Evolutionary conservation across 1,139 yeast species (phyloP).

Genomic region (Taphrina populina): DNA sequence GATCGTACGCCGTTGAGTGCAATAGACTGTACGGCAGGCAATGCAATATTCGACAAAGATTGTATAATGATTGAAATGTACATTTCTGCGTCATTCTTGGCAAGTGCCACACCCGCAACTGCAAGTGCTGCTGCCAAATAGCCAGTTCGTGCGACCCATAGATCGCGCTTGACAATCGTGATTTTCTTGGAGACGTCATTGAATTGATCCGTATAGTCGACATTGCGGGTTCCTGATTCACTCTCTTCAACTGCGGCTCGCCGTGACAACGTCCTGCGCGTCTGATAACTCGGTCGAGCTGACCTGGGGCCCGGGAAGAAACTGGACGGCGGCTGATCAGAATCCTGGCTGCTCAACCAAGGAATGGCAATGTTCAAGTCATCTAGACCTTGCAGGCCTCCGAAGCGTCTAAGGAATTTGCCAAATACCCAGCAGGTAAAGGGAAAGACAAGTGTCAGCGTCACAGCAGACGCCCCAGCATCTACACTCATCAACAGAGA

Average conservation of each 20-base stretch:
- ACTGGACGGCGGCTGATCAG: constrained; percentile 9
- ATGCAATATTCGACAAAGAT: constrained; percentile 32
- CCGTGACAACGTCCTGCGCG: not conserved
- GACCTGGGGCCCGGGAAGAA: constrained; percentile 12
- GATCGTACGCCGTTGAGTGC: constrained; percentile 35
- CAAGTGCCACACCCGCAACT: constrained; percentile 30
- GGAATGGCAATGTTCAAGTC: constrained; percentile 23
- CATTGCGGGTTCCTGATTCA: not conserved
- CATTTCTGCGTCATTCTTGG: constrained; percentile 29
- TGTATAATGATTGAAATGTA: constrained; percentile 30
- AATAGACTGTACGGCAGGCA: constrained; percentile 35
- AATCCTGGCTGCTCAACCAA: constrained; percentile 20
- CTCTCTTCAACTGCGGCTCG: not conserved
- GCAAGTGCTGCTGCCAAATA: constrained; percentile 29
- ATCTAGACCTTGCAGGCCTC: constrained; percentile 15
- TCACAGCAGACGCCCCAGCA: constrained; percentile 33
- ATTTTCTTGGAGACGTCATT: constrained; percentile 27
- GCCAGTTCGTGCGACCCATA: constrained; percentile 34
- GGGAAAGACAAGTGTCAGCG: constrained; percentile 33
- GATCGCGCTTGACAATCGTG: constrained; percentile 34
- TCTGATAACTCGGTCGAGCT: not conserved
- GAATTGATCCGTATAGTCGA: not conserved
- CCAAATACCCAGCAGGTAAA: constrained; percentile 30
- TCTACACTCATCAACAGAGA: constrained; percentile 31
- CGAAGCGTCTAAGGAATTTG: constrained; percentile 33